Evolutionary conservation across 2,329 filamentous ascomycete species (phyloP), one percentile per base, ranked within the genome.

Genomic region (Pezicula radicicola): DNA sequence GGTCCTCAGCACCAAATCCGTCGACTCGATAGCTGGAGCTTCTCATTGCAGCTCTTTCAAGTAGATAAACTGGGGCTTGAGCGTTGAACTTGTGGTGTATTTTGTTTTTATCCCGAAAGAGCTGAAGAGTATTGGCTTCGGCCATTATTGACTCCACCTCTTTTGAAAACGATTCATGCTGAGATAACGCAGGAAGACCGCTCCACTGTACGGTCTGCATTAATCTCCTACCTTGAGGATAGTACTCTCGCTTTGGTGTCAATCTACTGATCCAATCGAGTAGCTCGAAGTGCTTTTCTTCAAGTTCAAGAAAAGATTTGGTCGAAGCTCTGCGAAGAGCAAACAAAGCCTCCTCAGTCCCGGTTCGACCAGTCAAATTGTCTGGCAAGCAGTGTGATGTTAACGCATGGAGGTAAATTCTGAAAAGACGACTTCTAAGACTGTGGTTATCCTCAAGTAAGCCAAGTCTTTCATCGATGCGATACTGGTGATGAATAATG

Each of bases 361-460:
- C 82, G 0, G 79, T 85, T 5, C 65, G 63, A 0, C 59, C 47
- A 0, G 75, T 79, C 0, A 84, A 65, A 0, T 65, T 66, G 55
- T 85, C 81, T 0, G 75, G 74, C 0, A 81, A 63, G 25, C 71
- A 78, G 46, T 73, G 72, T 0, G 80, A 78, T 2, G 81, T 85
- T 0, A 82, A 51, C 0, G 75, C 79, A 54, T 85, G 80, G 0
- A 85, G 62, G 27, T 78, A 77, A 8, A 68, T 68, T 0, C 81
- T 65, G 16, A 75, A 71, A 0, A 87, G 65, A 48, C 77, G 80
- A 61, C 77, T 80, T 10, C 75, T 70, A 0, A 83, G 44, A 12
- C 67, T 76, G 0, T 75, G 76, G 54, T 75, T 79, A 16, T 79
- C 78, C 0, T 71, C 54, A 0, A 88, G 59, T 3, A 75, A 68